Percentiles rank a stretch among this genome's conserved stretches.
phyloP scores from a whole-genome alignment of 176 grass and related monocot genomes.

The Elymus sibiricus region DNA sequence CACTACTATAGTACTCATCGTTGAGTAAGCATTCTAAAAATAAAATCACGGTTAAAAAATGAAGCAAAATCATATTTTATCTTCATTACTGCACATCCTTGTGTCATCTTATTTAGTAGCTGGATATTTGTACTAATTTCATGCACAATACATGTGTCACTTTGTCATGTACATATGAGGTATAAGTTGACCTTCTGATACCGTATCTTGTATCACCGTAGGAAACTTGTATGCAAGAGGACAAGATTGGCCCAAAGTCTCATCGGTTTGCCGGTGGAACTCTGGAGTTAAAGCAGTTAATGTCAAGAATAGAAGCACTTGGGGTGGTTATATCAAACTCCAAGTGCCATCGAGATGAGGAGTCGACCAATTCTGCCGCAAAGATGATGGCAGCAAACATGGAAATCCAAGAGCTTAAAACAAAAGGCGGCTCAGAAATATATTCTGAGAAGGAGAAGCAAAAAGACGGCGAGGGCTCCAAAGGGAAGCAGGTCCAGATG shows the following conservation, averaged over 20 bases:
- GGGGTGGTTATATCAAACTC: constrained; percentile 33
- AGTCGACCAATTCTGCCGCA: constrained; percentile 35
- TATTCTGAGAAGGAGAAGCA: constrained; percentile 30
- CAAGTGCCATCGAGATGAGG: constrained; percentile 42
- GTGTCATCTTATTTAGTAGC: not conserved
- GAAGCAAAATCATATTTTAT: not conserved
- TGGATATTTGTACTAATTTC: constrained; percentile 10
- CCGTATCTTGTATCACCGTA: constrained; percentile 17
- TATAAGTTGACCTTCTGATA: not conserved
- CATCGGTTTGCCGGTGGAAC: constrained; percentile 3
- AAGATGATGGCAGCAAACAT: constrained; percentile 26
- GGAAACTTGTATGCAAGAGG: constrained; percentile 30
- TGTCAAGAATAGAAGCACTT: constrained; percentile 70
- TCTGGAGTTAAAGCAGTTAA: constrained; percentile 46
- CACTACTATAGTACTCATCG: not conserved
- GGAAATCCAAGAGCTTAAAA: constrained; percentile 43
- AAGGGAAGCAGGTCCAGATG: constrained; percentile 53
- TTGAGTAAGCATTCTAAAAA: not conserved
- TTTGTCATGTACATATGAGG: not conserved
- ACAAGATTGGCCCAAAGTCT: not conserved
- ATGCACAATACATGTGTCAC: not conserved
- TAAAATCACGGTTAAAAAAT: not conserved
- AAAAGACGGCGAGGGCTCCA: constrained; percentile 40
- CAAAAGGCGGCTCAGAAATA: constrained; percentile 29
- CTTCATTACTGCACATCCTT: constrained; percentile 5